Percentiles rank a stretch among this genome's conserved stretches.
phyloP scores from a whole-genome alignment of 192 early-diverging fungal species.

The Funneliformis geosporum region DNA sequence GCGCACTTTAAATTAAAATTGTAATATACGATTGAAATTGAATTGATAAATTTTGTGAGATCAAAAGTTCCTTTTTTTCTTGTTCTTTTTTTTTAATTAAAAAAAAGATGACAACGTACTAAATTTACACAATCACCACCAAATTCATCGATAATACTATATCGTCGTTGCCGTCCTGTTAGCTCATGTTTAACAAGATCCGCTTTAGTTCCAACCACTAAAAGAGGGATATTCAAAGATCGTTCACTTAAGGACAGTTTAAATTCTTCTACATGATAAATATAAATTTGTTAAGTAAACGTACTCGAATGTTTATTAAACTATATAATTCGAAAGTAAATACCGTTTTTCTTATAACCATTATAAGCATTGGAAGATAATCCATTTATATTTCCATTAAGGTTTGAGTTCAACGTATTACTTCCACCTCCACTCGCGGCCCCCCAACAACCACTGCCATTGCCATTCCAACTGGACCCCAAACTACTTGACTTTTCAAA shows the following conservation, averaged over 20 bases:
- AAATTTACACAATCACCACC: constrained; percentile 31
- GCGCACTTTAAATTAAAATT: constrained; percentile 16
- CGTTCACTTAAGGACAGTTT: constrained; percentile 20
- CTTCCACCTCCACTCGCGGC: neutral
- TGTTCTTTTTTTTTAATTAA: neutral
- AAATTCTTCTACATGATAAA: constrained; percentile 11
- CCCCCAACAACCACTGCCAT: neutral
- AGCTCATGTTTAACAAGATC: constrained; percentile 33
- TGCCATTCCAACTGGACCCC: neutral
- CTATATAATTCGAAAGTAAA: neutral
- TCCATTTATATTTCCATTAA: neutral
- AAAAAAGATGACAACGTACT: constrained; percentile 9
- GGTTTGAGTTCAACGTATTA: neutral
- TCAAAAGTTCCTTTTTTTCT: no score
- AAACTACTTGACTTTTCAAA: neutral
- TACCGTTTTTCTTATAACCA: constrained; percentile 5
- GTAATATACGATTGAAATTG: neutral
- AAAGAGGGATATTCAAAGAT: constrained; percentile 1
- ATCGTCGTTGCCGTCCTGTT: constrained; percentile 29
- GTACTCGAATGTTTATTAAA: neutral
- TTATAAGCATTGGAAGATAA: neutral
- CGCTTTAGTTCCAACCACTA: constrained; percentile 32
- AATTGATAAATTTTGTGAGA: neutral
- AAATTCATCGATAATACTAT: constrained; percentile 32
- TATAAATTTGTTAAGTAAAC: neutral